Evolutionary conservation across 176 grass and related monocot genomes (phyloP).

Genomic region (Rhynchospora pubera): DNA sequence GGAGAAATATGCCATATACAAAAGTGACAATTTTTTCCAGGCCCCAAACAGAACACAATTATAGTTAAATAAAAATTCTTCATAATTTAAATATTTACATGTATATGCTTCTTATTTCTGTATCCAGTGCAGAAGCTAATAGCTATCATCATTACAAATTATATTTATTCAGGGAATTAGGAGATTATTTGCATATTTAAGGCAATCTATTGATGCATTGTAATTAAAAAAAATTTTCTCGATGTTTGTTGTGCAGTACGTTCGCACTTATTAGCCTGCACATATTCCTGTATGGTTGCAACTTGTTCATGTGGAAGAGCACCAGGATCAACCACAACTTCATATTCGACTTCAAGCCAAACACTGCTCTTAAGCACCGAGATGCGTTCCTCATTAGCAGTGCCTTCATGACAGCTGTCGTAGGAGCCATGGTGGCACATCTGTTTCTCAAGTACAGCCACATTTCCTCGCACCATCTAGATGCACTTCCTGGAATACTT

Average conservation of each 20-base stretch:
- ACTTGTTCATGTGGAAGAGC: slow-evolving; percentile 75
- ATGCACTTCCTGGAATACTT: slow-evolving; percentile 59
- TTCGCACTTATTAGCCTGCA: slow-evolving; percentile 90
- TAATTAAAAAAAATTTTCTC: background rate
- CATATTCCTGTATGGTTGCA: slow-evolving; percentile 86
- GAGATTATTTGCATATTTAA: background rate
- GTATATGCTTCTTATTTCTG: background rate
- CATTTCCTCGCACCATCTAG: slow-evolving; percentile 27
- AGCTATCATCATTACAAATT: too few relatives aligned
- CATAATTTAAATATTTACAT: background rate
- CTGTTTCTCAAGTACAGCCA: slow-evolving; percentile 53
- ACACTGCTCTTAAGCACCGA: slow-evolving; percentile 59
- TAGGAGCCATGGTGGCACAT: slow-evolving; percentile 55
- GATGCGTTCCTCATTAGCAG: slow-evolving; percentile 87
- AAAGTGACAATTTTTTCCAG: background rate
- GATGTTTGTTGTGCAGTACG: slow-evolving; percentile 42
- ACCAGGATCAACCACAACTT: slow-evolving; percentile 83
- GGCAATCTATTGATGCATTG: background rate
- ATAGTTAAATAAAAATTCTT: background rate
- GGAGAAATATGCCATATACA: background rate
- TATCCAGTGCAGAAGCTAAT: background rate
- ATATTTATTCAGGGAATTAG: too few relatives aligned
- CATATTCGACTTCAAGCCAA: slow-evolving; percentile 71
- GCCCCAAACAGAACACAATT: background rate
- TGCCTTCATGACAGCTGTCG: slow-evolving; percentile 65